Evolutionary conservation across 768 basidiomycete genomes (phyloP).

Genomic region (Tephrocybe rancida): DNA sequence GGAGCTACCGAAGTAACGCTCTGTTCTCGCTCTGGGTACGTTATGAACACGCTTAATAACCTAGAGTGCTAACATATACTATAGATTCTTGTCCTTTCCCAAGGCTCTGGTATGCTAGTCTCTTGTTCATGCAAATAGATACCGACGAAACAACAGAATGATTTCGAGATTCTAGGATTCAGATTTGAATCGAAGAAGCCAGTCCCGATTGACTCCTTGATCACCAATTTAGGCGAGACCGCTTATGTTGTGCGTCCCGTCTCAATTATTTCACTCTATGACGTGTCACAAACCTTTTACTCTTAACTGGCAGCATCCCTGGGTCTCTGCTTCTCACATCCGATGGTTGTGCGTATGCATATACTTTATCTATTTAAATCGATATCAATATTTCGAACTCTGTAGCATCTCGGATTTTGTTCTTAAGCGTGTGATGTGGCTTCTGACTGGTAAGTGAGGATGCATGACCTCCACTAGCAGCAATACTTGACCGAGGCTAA

Average conservation of each 20-base stretch:
- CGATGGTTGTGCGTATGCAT: conserved; percentile 53
- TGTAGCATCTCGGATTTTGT: conserved; percentile 54
- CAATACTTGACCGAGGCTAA: conserved; percentile 31
- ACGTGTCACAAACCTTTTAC: background rate
- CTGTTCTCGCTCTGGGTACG: conserved; percentile 52
- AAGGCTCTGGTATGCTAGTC: conserved; percentile 51
- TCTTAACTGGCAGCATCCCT: conserved; percentile 46
- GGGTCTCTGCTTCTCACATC: conserved; percentile 55
- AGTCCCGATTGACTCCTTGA: conserved; percentile 48
- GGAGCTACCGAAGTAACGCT: conserved; percentile 53
- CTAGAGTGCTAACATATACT: background rate
- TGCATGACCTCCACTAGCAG: conserved; percentile 24
- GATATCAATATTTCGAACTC: background rate
- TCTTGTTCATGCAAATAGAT: background rate
- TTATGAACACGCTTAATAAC: background rate
- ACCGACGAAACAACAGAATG: conserved; percentile 35
- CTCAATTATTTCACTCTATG: background rate
- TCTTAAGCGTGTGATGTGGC: conserved; percentile 60
- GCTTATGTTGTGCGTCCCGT: conserved; percentile 50
- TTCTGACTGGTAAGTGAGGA: conserved; percentile 48
- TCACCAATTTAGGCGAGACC: conserved; percentile 61
- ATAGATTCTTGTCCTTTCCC: conserved; percentile 58
- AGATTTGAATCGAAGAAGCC: conserved; percentile 41
- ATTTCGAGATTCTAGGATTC: conserved; percentile 56
- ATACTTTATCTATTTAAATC: background rate